Evolutionary conservation across 805 yeast species (phyloP).

Genomic region (Metschnikowia kunwiensis): DNA sequence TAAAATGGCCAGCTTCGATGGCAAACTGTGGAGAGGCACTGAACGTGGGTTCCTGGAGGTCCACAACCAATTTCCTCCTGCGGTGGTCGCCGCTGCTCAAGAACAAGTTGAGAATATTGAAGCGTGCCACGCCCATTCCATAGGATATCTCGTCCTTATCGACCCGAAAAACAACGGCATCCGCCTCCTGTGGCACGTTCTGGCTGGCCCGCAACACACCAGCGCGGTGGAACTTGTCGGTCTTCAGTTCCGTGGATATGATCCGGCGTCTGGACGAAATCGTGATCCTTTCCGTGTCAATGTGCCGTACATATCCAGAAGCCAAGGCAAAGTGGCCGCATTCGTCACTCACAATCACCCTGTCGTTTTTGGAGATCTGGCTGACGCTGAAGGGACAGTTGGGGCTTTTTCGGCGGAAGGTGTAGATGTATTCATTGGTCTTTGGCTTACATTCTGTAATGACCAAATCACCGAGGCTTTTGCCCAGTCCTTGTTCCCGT

Average conservation of each 20-base stretch:
- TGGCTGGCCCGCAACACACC: constrained; percentile 17
- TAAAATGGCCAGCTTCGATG: constrained; percentile 38
- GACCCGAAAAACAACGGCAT: constrained; percentile 48
- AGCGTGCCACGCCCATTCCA: constrained; percentile 74
- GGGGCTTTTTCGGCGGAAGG: constrained; percentile 39
- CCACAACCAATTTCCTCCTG: constrained; percentile 52
- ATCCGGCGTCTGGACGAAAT: constrained; percentile 56
- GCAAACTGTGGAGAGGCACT: constrained; percentile 22
- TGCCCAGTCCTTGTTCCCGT: constrained; percentile 60
- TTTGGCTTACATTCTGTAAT: constrained; percentile 31
- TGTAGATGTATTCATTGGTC: constrained; percentile 40
- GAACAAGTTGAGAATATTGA: constrained; percentile 69
- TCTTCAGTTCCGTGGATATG: constrained; percentile 37
- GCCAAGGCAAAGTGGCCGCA: constrained; percentile 72
- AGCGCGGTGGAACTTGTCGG: constrained; percentile 38
- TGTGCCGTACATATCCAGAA: constrained; percentile 51
- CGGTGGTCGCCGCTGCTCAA: constrained; percentile 45
- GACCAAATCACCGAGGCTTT: constrained; percentile 51
- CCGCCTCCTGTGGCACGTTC: constrained; percentile 1
- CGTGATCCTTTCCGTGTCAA: constrained; percentile 43
- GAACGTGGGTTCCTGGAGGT: constrained; percentile 47
- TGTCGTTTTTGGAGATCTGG: constrained; percentile 57
- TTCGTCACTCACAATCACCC: constrained; percentile 76
- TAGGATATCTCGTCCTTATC: constrained; percentile 78
- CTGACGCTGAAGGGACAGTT: constrained; percentile 24